Conservation (phyloP, 2,329 filamentous ascomycete genomes). For the Aquanectria penicillioides region DNA sequence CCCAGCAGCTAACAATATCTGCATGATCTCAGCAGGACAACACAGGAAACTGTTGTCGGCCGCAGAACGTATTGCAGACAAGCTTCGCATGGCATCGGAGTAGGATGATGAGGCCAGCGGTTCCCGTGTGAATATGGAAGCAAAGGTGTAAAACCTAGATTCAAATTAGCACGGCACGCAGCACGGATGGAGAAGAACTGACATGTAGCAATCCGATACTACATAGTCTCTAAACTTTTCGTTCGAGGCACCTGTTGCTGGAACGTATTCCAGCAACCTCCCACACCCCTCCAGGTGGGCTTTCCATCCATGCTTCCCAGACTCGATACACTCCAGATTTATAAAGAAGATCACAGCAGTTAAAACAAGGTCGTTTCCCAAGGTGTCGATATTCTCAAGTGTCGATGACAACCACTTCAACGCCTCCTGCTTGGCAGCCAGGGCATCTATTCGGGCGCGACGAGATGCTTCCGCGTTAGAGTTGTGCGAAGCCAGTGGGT, state of each 20-base stretch:
- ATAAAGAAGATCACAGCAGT: constrained; percentile 60
- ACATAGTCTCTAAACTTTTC: constrained; percentile 54
- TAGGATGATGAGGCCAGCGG: not conserved
- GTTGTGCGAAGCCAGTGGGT: constrained; percentile 45
- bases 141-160: not conserved
- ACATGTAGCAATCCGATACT: constrained; percentile 58
- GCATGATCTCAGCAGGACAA: constrained; percentile 54
- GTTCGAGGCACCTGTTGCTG: constrained; percentile 45
- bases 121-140: not conserved
- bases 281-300: constrained; percentile 57
- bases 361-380: constrained; percentile 53
- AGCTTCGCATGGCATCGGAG: not conserved
- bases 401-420: constrained; percentile 52
- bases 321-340: constrained; percentile 60
- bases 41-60: constrained; percentile 58
- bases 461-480: constrained; percentile 39
- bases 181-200: constrained; percentile 28
- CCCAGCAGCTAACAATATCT: constrained; percentile 54
- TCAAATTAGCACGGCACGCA: not conserved
- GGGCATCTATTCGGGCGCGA: constrained; percentile 48
- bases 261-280: constrained; percentile 52
- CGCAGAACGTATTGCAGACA: constrained; percentile 49
- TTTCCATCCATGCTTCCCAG: constrained; percentile 57
- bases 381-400: constrained; percentile 48
- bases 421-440: constrained; percentile 56